A percentile compares a stretch with the other conserved stretches of the same genome.
Conservation (phyloP, 495 filamentous ascomycete genomes). For the Daldinia childiae region DNA sequence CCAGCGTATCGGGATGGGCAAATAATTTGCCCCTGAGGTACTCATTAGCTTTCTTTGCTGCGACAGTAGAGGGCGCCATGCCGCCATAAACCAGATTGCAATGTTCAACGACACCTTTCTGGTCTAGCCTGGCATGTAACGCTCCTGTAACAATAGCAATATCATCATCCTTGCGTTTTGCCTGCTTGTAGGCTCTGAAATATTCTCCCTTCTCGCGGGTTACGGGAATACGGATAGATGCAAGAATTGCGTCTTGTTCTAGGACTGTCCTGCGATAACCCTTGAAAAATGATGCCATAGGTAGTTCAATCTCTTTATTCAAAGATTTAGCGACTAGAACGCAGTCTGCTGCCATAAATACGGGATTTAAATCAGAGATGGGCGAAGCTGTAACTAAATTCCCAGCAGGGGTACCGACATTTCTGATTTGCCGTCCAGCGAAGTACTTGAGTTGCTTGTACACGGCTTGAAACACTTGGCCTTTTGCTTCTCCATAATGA, state of each 20-base stretch:
- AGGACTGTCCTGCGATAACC: slow-evolving; percentile 89
- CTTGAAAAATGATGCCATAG: slow-evolving; percentile 93
- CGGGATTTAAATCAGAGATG: slow-evolving; percentile 95
- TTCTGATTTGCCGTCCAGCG: slow-evolving; percentile 93
- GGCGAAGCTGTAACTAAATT: slow-evolving; percentile 96
- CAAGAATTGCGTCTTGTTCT: slow-evolving; percentile 82
- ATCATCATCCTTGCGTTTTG: slow-evolving; percentile 96
- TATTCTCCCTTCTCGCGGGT: slow-evolving; percentile 73
- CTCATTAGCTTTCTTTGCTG: slow-evolving; percentile 76
- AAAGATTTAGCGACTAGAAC: slow-evolving; percentile 79
- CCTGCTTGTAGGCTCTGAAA: slow-evolving; percentile 88
- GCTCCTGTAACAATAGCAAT: slow-evolving; percentile 94
- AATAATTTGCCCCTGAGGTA: slow-evolving; percentile 81
- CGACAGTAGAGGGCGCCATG: slow-evolving; percentile 87
- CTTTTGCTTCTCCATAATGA: slow-evolving; percentile 74
- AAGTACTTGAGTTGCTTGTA: slow-evolving; percentile 89
- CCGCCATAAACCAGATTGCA: slow-evolving; percentile 86
- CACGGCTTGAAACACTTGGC: slow-evolving; percentile 78
- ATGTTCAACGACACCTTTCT: slow-evolving; percentile 70
- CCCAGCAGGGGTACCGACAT: slow-evolving; percentile 94
- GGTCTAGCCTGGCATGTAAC: slow-evolving; percentile 73
- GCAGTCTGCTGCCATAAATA: slow-evolving; percentile 88
- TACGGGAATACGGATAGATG: slow-evolving; percentile 83
- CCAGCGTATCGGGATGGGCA: slow-evolving; percentile 80
- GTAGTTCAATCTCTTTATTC: slow-evolving; percentile 76